Evolutionary conservation across 495 filamentous ascomycete species (phyloP), one percentile per base, ranked within the genome.

Genomic region (Penicillium simplicissimum): DNA sequence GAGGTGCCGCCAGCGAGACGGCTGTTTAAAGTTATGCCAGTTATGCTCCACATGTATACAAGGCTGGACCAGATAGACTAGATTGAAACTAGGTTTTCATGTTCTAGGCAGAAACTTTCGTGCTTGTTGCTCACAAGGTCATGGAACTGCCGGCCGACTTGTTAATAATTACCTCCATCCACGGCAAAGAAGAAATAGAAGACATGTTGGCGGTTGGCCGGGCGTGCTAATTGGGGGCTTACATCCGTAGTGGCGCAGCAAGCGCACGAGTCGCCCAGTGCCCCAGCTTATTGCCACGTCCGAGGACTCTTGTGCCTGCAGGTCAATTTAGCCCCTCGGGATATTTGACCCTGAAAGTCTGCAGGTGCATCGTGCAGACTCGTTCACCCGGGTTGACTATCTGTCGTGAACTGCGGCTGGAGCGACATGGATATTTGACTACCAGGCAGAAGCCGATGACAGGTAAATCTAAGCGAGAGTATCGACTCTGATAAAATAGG

Each of bases 231-330:
- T 25, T 31, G 4, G 45, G 45, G 3, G 14, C 8, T 31, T n/a
- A n/a, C 28, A 25, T n/a, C 45, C 4, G 5, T 15, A 15, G 45
- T 49, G 21, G 45, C 45, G 45, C 1, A 6, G 23, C 45, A 49
- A 25, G 45, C 23, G 6, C 10, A 49, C 7, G 10, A 48, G 13
- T n/a, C n/a, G n/a, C n/a, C n/a, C 3, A 25, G 23, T 25, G 28
- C 23, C 45, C 45, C 45, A 8, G 23, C 45, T 49, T 49, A 49
- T 49, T 49, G 45, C 45, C 45, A 49, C 45, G 45, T n/a, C 45
- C 0, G 11, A 49, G 4, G 17, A 45, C 17, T 13, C 9, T 7
- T 9, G 17, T 45, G 42, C 42, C 42, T 23, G 42, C 42, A 45
- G 19, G 45, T 49, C 45, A 49, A 31, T 31, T 49, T 11, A 31